These are phyloP conservation scores for Hymenochaete sp. DNA, from an alignment of 1,284 basidiomycete species.

Conservation along the genomic window DNA sequence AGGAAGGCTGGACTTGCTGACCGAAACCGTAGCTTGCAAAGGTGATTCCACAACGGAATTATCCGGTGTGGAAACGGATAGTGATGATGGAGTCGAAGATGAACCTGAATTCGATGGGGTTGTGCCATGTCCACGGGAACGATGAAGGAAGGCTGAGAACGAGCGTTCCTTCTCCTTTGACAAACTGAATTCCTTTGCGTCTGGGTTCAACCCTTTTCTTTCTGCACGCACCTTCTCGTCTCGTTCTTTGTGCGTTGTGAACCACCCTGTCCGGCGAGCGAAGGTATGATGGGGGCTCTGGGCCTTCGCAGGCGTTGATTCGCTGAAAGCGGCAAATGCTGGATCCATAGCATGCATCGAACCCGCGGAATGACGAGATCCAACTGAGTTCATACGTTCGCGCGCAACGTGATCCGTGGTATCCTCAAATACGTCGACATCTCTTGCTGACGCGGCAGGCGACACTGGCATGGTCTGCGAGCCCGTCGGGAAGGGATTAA, in stretches of 20 bases:
- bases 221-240: slow-evolving; percentile 8
- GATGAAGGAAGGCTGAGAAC: slow-evolving; percentile 14
- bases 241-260: slow-evolving; percentile 14
- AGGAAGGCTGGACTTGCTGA: slow-evolving; percentile 1
- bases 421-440: slow-evolving; percentile 6
- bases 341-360: slow-evolving; percentile 15
- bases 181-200: slow-evolving; percentile 30
- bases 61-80: slow-evolving; percentile 12
- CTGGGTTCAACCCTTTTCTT: slow-evolving; percentile 28
- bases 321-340: slow-evolving; percentile 12
- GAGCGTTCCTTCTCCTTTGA: slow-evolving; percentile 17
- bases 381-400: slow-evolving; percentile 7
- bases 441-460: slow-evolving; percentile 4
- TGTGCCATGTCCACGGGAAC: slow-evolving; percentile 4
- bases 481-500: slow-evolving; percentile 30
- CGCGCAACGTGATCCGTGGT: not conserved
- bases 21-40: not conserved
- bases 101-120: slow-evolving; percentile 1
- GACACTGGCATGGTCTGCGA: slow-evolving; percentile 10
- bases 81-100: slow-evolving; percentile 9
- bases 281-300: not conserved
- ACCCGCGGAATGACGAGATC: no score
- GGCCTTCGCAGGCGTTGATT: not conserved
- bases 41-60: slow-evolving; percentile 9
- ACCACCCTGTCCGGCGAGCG: slow-evolving; percentile 14